A percentile compares a stretch with the other conserved stretches of the same genome.
These are phyloP conservation scores for Mycena epipterygia DNA, from an alignment of 768 basidiomycete genomes.

Conservation along the genomic window DNA sequence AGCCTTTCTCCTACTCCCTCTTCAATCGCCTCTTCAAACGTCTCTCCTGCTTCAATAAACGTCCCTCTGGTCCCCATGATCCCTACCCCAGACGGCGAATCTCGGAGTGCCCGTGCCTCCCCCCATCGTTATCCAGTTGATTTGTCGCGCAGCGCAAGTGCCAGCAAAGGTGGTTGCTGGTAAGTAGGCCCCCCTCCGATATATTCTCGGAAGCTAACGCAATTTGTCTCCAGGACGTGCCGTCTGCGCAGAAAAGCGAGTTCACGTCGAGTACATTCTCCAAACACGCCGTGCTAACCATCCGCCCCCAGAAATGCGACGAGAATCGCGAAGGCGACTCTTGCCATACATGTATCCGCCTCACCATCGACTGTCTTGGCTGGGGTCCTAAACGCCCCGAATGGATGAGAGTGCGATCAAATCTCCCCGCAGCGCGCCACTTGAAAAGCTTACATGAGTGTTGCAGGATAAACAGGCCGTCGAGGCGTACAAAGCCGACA, in stretches of 20 bases:
- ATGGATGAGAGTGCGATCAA: constrained; percentile 81
- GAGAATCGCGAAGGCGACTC: constrained; percentile 86
- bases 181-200: constrained; percentile 51
- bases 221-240: constrained; percentile 73
- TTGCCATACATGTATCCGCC: constrained; percentile 84
- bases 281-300: background rate
- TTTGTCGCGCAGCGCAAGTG: constrained; percentile 65
- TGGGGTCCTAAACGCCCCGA: constrained; percentile 91
- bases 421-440: constrained; percentile 31
- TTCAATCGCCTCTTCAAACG: constrained; percentile 56
- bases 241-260: constrained; percentile 85
- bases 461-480: constrained; percentile 85
- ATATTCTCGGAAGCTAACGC: background rate
- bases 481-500: constrained; percentile 85
- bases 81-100: constrained; percentile 45
- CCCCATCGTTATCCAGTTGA: constrained; percentile 63
- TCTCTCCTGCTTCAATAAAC: constrained; percentile 61
- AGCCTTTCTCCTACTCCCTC: constrained; percentile 65
- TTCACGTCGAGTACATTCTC: background rate
- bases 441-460: constrained; percentile 24
- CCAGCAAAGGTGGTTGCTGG: constrained; percentile 86
- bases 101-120: constrained; percentile 55
- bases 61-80: constrained; percentile 53
- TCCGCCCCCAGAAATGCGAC: constrained; percentile 80
- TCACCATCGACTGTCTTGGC: constrained; percentile 86